Base-by-base conservation (phyloP, 164 flowering plant genomes). In the Aristolochia contorta region DNA sequence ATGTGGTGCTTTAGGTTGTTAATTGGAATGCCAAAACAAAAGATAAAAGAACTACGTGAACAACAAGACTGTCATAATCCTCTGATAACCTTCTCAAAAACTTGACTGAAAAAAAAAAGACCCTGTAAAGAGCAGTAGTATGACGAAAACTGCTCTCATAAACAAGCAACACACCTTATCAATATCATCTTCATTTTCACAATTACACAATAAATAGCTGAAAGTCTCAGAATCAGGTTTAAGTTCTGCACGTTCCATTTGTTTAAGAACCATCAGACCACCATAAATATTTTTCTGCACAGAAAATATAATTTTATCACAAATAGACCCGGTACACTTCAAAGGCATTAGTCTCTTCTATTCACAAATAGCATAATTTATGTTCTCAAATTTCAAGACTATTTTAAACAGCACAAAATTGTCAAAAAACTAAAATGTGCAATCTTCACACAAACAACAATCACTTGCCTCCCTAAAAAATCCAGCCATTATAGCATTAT, bases 401-500 rank as follows among this genome's bases (percentile, higher is more conserved):
- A 56, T 45, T 27, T 56, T 14, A 4, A 33, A 30, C 18, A 23
- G 47, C n/a, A 32, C 2, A 10, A 27, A 57, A 48, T 15, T 30
- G 32, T 1, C 41, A 13, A 23, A 37, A 41, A 15, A 32, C 19
- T 8, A 10, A 15, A 27, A 20, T 49, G 15, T 30, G 46, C 37
- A 57, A 57, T 33, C 52, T 19, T 21, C 51, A 54, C 20, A 56
- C n/a, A 46, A 49, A 23, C 23, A 48, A 33, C n/a, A 63, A 67
- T 43, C 5, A 62, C 70, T 60, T 64, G 74, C 98, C 93, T 89
- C 87, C 58, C 94, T 79, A 61, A 78, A 83, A 62, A 76, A 84
- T 57, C 96, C 96, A 47, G 70, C 82, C 79, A 92, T 65, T 73
- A 92, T 82, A 58, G 80, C 65, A 76, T 89, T 92, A 79, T 87